Percentiles rank a stretch among this genome's conserved stretches.
These are phyloP conservation scores for Carallia brachiata DNA, from an alignment of 345 rosid species.

Conservation along the genomic window DNA sequence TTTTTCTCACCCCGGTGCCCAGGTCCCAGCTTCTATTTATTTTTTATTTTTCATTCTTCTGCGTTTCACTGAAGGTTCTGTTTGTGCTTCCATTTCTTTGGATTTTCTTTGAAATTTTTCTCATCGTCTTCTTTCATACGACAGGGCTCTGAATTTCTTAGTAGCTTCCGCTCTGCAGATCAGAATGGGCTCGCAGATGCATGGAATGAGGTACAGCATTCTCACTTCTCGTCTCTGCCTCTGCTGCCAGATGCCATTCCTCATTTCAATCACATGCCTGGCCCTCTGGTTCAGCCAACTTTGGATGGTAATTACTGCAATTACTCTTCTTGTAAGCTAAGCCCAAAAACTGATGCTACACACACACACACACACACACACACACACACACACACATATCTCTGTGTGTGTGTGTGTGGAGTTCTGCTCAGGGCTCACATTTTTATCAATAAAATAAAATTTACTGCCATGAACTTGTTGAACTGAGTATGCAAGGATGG, in stretches of 20 bases:
- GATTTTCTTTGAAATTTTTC: background rate
- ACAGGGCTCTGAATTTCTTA: constrained; percentile 78
- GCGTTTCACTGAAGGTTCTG: background rate
- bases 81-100: background rate
- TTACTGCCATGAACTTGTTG: no score
- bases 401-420: background rate
- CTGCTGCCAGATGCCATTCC: constrained; percentile 37
- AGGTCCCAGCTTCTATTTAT: constrained; percentile 40
- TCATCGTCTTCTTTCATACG: background rate
- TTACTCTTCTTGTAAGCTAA: background rate
- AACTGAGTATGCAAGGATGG: background rate
- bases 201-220: constrained; percentile 80
- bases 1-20: constrained; percentile 52
- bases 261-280: constrained; percentile 36
- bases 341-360: background rate
- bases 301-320: constrained; percentile 54
- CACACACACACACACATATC: no score
- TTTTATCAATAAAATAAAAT: no score
- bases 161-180: constrained; percentile 59
- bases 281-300: constrained; percentile 49
- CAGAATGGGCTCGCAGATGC: constrained; percentile 69
- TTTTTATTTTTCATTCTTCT: background rate
- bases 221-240: constrained; percentile 11
- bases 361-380: no score
- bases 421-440: background rate